A percentile compares a stretch with the other conserved stretches of the same genome.
These are phyloP conservation scores for Fusarium sp. DNA, from an alignment of 2,329 filamentous ascomycete species.

Conservation along the genomic window DNA sequence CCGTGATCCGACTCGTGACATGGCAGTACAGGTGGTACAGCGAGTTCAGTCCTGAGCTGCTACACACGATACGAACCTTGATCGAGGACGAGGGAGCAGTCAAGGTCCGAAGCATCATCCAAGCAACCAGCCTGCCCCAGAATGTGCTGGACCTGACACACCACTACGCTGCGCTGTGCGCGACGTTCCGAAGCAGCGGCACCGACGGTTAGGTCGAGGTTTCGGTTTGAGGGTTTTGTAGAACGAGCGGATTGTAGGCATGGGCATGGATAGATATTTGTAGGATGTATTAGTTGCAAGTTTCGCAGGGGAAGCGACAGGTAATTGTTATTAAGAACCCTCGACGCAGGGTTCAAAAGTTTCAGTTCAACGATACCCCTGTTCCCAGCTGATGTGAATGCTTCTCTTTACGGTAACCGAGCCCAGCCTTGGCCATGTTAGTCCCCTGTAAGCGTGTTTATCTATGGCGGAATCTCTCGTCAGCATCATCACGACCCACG, in stretches of 20 bases:
- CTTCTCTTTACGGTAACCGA: not conserved
- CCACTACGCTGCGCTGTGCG: constrained; percentile 94
- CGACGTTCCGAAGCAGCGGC: constrained; percentile 93
- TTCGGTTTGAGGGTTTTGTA: constrained; percentile 9
- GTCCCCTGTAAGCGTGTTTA: not conserved
- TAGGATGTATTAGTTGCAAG: not conserved
- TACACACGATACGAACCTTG: constrained; percentile 88
- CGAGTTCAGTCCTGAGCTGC: constrained; percentile 93
- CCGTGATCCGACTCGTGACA: constrained; percentile 90
- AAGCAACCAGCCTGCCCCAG: constrained; percentile 93
- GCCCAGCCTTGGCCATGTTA: not conserved
- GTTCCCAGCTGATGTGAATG: not conserved
- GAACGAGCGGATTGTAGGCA: constrained; percentile 1
- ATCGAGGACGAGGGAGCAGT: constrained; percentile 98
- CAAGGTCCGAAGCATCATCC: constrained; percentile 96
- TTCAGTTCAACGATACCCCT: constrained; percentile 8
- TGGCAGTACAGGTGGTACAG: constrained; percentile 99
- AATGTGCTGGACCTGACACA: constrained; percentile 94
- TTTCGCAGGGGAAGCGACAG: constrained; percentile 23
- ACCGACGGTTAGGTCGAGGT: constrained; percentile 75
- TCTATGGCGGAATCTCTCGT: not conserved
- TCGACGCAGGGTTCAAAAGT: constrained; percentile 27
- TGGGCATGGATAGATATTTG: constrained; percentile 25
- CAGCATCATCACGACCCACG: not conserved
- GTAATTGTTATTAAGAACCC: constrained; percentile 25